Evolutionary conservation across 805 yeast species (phyloP), one percentile per base, ranked within the genome.

Genomic region (Kuraishia floccosa): DNA sequence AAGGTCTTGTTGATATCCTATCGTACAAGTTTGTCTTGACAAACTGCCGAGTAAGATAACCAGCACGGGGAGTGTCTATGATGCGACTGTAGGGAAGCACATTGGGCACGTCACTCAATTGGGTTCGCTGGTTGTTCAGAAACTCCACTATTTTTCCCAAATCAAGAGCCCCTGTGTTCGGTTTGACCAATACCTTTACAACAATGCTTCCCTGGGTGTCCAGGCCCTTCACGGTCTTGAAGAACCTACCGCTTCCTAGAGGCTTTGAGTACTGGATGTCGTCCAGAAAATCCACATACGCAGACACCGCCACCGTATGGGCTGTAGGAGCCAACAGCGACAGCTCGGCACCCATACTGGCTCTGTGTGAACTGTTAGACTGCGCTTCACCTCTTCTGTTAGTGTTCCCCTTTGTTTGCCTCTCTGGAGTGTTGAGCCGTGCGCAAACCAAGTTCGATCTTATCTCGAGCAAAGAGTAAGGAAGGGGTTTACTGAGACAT

Each of bases 31-130:
- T 87, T 30, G 79, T 74, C 42, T 76, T 69, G 37, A 84, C 59
- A 58, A 72, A 75, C 38, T 89, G 96, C 32, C 98, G 68, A 30
- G 89, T 73, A 28, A 89, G 51, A 56, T 89, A 91, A 0, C 91
- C 94, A 0, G 97, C 97, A 27, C 96, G 63, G 32, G 81, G 93
- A 0, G 96, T 84, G 45, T 87, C 96, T 9, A 86, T 64, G 24
- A 91, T 60, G 33, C 76, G 71, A 29, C 71, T 58, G 55, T 78
- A 89, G 5, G 91, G 80, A 17, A 86, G 48, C 4, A 74, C 78
- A 42, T 79, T 80, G 8, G 75, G 74, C 20, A 70, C 51, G 32
- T 63, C 69, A 2, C 58, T 47, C 23, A 85, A 45, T 7, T 57
- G 46, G 7, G 38, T 33, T 24, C 63, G 51, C 19, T 69, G 52